phyloP scores from a whole-genome alignment of 2,329 filamentous ascomycete genomes.

The Verticillium albo-atrum region DNA sequence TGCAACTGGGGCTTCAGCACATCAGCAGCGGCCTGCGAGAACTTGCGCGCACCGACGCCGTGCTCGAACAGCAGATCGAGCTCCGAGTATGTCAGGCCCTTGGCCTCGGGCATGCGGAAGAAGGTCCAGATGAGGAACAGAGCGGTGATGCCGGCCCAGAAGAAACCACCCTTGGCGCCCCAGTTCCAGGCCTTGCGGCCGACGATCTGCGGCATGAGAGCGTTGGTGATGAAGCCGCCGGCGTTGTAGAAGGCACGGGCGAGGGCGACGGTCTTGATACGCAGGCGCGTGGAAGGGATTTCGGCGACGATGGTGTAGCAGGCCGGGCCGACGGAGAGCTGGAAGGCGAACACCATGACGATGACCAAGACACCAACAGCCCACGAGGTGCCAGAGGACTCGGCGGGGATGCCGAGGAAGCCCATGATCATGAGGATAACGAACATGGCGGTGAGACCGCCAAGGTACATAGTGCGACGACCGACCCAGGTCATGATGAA shows the following conservation, averaged over 20 bases:
- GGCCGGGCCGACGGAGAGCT: constrained; percentile 49
- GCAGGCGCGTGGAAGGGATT: constrained; percentile 47
- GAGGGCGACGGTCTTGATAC: constrained; percentile 50
- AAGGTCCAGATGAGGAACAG: constrained; percentile 44
- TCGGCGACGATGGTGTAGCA: constrained; percentile 49
- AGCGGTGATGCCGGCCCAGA: constrained; percentile 44
- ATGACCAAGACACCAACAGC: constrained; percentile 43
- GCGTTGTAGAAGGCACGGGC: constrained; percentile 43
- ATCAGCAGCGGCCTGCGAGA: constrained; percentile 16
- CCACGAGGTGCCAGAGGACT: constrained; percentile 28
- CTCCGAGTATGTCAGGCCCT: constrained; percentile 37
- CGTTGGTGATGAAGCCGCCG: constrained; percentile 44
- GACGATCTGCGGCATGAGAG: constrained; percentile 45
- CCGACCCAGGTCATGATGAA: constrained; percentile 43
- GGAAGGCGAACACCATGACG: constrained; percentile 49
- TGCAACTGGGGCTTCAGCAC: constrained; percentile 10
- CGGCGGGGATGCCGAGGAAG: constrained; percentile 17
- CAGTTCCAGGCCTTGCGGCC: constrained; percentile 41
- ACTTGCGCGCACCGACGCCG: constrained; percentile 31
- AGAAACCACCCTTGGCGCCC: constrained; percentile 41
- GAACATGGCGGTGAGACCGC: constrained; percentile 36
- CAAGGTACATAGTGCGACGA: constrained; percentile 44
- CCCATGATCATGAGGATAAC: constrained; percentile 35
- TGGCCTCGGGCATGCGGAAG: constrained; percentile 49
- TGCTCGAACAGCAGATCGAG: constrained; percentile 37